Conservation (phyloP, 2,329 filamentous ascomycete genomes). For the Albophoma yamanashiensis region DNA sequence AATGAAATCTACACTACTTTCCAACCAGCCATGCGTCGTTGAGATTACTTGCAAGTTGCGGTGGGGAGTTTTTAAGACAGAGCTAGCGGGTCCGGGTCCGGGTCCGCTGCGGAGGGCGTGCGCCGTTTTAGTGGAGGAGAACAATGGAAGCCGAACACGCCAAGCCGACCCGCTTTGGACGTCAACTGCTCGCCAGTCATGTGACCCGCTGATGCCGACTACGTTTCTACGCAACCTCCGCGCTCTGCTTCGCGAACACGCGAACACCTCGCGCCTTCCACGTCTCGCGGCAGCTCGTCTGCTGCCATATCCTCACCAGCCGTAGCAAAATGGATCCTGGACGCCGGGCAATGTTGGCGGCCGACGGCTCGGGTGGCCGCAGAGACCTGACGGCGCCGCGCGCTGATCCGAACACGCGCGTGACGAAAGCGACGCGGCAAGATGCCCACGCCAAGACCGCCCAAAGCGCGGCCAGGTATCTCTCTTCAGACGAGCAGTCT, state of each 20-base stretch:
- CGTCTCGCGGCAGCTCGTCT: background rate
- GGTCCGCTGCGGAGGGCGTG: too few relatives aligned
- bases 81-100: background rate
- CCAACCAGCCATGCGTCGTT: background rate
- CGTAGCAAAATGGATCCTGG: slow-evolving; percentile 38
- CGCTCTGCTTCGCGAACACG: background rate
- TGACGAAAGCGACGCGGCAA: slow-evolving; percentile 38
- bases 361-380: slow-evolving; percentile 28
- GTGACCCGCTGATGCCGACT: background rate
- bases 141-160: too few relatives aligned
- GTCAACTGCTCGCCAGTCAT: background rate
- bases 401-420: slow-evolving; percentile 42
- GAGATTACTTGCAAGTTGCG: background rate
- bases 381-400: slow-evolving; percentile 45
- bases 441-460: slow-evolving; percentile 14
- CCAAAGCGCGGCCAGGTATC: slow-evolving; percentile 27
- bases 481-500: slow-evolving; percentile 69
- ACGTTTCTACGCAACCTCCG: background rate
- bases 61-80: background rate
- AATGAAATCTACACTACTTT: background rate
- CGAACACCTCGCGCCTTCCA: background rate
- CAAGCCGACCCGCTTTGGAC: background rate
- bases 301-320: background rate
- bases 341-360: slow-evolving; percentile 42
- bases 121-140: too few relatives aligned